These are phyloP conservation scores for Aspergillus diversus DNA, from an alignment of 495 filamentous ascomycete species.

Conservation along the genomic window DNA sequence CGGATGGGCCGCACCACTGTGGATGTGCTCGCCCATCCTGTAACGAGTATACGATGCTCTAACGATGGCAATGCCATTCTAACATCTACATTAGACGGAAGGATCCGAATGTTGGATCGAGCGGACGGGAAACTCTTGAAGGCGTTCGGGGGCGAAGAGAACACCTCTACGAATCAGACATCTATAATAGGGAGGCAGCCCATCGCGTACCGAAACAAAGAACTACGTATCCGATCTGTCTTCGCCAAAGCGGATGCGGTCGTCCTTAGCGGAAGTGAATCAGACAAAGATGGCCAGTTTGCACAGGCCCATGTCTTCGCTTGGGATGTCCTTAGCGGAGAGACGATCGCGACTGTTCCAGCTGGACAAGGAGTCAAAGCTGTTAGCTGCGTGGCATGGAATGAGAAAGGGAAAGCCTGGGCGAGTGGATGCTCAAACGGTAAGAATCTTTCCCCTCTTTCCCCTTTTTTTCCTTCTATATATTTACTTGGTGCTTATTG, in stretches of 20 bases:
- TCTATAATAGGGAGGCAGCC: conserved; percentile 9
- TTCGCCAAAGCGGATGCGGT: conserved; percentile 75
- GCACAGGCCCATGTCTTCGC: conserved; percentile 69
- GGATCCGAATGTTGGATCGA: conserved; percentile 81
- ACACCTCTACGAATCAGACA: background rate
- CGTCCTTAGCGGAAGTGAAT: conserved; percentile 84
- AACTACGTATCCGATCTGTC: conserved; percentile 71
- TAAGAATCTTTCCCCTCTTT: conserved; percentile 30
- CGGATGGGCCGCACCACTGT: conserved; percentile 73
- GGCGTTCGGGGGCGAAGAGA: conserved; percentile 62
- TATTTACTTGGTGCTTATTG: conserved; percentile 17
- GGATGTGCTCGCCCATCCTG: conserved; percentile 63
- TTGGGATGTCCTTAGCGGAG: conserved; percentile 87
- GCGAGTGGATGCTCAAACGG: conserved; percentile 65
- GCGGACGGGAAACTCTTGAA: conserved; percentile 72
- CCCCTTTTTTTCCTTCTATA: conserved; percentile 1
- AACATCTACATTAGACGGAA: conserved; percentile 75
- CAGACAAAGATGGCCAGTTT: conserved; percentile 44
- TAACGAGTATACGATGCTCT: conserved; percentile 71
- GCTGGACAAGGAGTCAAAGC: conserved; percentile 61
- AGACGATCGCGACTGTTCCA: conserved; percentile 60
- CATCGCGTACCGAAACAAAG: conserved; percentile 61
- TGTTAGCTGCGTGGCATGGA: conserved; percentile 73
- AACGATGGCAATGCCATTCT: conserved; percentile 73
- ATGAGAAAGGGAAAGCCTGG: conserved; percentile 67